Evolutionary conservation across 2,329 filamentous ascomycete genomes (phyloP).

Genomic region (Fusarium globosum): DNA sequence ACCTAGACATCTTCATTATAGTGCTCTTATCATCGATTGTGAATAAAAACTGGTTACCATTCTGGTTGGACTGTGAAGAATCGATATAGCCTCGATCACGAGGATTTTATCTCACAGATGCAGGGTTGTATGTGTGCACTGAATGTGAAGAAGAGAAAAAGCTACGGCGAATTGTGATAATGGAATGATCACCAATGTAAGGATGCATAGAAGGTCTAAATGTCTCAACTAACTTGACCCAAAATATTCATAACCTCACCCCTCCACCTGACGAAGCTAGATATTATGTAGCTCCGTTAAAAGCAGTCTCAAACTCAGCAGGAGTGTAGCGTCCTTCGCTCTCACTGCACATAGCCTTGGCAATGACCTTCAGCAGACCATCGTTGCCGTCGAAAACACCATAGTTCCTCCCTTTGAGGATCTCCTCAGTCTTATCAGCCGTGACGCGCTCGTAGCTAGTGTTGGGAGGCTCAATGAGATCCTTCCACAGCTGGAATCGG

Average conservation of each 20-base stretch:
- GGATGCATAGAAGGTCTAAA: neutral
- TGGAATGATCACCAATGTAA: too few species aligned
- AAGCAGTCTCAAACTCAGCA: neutral
- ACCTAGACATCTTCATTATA: neutral
- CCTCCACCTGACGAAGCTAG: fast-evolving
- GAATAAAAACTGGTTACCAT: neutral
- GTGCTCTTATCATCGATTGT: neutral
- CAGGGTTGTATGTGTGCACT: neutral
- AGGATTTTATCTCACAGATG: neutral
- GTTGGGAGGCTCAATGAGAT: slow-evolving; percentile 8
- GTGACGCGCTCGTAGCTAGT: neutral
- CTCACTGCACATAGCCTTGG: slow-evolving; percentile 16
- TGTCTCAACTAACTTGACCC: fast-evolving
- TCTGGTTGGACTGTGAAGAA: neutral
- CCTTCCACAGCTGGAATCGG: slow-evolving; percentile 22
- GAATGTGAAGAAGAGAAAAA: neutral
- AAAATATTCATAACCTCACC: fast-evolving
- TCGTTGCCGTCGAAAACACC: slow-evolving; percentile 10
- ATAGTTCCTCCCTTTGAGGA: neutral
- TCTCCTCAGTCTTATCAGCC: neutral
- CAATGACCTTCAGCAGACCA: slow-evolving; percentile 10
- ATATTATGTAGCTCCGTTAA: neutral
- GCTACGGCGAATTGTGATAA: too few species aligned
- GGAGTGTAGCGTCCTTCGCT: slow-evolving; percentile 7
- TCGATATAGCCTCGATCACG: fast-evolving